Conservation (phyloP, 208 protist species). For the Trypanosoma vivax region DNA sequence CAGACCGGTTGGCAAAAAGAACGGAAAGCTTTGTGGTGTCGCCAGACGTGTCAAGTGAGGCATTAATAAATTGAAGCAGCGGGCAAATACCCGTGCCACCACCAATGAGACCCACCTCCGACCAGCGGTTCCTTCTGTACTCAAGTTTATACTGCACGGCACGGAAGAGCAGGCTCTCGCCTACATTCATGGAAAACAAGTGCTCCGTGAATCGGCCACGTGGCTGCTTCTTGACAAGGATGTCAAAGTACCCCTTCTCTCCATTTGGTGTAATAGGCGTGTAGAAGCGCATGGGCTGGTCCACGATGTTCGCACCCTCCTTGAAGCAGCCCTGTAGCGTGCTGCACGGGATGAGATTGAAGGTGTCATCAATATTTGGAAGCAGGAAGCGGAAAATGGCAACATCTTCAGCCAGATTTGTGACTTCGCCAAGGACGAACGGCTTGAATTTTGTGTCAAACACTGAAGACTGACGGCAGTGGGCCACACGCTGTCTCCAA, state of each 20-base stretch:
- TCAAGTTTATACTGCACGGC: constrained; percentile 72
- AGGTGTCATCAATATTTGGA: constrained; percentile 48
- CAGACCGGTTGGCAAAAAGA: constrained; percentile 87
- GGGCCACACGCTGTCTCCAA: constrained; percentile 29
- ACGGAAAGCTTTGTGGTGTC: constrained; percentile 82
- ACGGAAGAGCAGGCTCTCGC: constrained; percentile 75
- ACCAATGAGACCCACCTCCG: constrained; percentile 82
- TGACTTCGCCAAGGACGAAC: constrained; percentile 79
- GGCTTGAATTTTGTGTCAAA: constrained; percentile 71
- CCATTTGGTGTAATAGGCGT: constrained; percentile 85
- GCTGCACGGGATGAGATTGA: constrained; percentile 71
- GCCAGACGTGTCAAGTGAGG: constrained; percentile 65
- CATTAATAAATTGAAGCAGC: constrained; percentile 87
- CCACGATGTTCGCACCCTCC: constrained; percentile 68
- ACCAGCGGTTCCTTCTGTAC: constrained; percentile 77
- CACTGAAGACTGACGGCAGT: constrained; percentile 32
- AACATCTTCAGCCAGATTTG: constrained; percentile 81
- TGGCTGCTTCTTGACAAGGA: constrained; percentile 81
- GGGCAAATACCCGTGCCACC: constrained; percentile 91
- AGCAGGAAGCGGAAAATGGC: constrained; percentile 85
- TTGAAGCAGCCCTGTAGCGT: constrained; percentile 82
- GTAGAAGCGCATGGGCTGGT: constrained; percentile 86
- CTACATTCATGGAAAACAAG: constrained; percentile 78
- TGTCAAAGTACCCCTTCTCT: constrained; percentile 85
- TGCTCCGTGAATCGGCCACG: constrained; percentile 80